A percentile compares a stretch with the other conserved stretches of the same genome.
phyloP scores from a whole-genome alignment of 495 filamentous ascomycete species.

The Aspergillus nanangensis region DNA sequence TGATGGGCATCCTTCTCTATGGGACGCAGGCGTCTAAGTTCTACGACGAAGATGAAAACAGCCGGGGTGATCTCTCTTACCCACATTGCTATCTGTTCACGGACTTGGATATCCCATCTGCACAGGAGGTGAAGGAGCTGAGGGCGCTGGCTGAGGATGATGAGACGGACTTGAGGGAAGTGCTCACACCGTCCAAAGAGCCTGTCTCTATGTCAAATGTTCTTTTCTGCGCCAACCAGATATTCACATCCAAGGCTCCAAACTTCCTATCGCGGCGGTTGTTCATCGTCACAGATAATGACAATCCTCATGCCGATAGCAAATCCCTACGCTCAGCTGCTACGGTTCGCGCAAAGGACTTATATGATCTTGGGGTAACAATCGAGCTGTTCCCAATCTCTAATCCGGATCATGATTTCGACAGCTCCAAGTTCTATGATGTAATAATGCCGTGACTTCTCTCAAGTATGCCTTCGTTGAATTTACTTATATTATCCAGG shows the following conservation, averaged over 20 bases:
- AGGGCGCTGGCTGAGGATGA: conserved; percentile 73
- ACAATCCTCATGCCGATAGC: conserved; percentile 73
- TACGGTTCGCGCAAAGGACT: conserved; percentile 83
- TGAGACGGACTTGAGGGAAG: conserved; percentile 49
- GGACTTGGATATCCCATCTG: conserved; percentile 83
- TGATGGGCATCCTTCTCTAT: conserved; percentile 97
- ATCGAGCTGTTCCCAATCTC: conserved; percentile 96
- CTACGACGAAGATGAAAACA: conserved; percentile 60
- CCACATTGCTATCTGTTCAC: conserved; percentile 90
- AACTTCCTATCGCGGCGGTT: conserved; percentile 90
- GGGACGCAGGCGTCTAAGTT: conserved; percentile 86
- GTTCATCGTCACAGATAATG: conserved; percentile 94
- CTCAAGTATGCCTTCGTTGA: no score
- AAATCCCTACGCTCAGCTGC: conserved; percentile 69
- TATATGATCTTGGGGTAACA: conserved; percentile 89
- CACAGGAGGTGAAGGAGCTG: conserved; percentile 77
- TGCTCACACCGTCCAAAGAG: conserved; percentile 67
- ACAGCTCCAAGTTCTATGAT: conserved; percentile 87
- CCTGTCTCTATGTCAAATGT: conserved; percentile 81
- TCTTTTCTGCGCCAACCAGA: conserved; percentile 91
- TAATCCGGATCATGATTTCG: conserved; percentile 67
- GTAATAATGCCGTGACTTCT: conserved; percentile 36
- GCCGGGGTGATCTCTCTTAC: conserved; percentile 61
- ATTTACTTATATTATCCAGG: conserved; percentile 38
- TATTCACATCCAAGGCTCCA: conserved; percentile 91